phyloP scores from a whole-genome alignment of 441 rosid genomes.

The Erysimum cheiri region DNA sequence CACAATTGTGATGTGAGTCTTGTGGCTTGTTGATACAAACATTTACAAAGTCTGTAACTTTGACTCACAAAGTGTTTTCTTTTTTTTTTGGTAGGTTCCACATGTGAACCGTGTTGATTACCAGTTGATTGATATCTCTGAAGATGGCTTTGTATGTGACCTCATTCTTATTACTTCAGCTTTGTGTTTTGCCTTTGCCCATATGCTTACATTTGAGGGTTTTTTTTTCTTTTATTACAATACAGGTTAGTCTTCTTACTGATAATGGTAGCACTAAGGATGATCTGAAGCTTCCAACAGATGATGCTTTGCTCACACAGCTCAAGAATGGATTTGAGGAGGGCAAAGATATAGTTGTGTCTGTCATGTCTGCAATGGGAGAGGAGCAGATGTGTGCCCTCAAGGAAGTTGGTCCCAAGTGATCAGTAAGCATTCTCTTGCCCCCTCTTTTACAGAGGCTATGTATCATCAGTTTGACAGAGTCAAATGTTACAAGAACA shows the following conservation, averaged over 20 bases:
- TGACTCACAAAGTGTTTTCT: not conserved
- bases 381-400: constrained; percentile 96
- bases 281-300: constrained; percentile 94
- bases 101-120: constrained; percentile 88
- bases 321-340: constrained; percentile 80
- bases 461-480: constrained; percentile 23
- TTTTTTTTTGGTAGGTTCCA: constrained; percentile 63
- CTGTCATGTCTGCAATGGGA: constrained; percentile 94
- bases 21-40: not conserved
- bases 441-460: constrained; percentile 19
- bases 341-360: constrained; percentile 85
- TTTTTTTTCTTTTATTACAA: no score
- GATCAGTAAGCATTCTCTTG: constrained; percentile 1
- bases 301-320: constrained; percentile 76
- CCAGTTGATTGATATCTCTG: constrained; percentile 93
- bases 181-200: not conserved
- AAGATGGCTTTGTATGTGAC: constrained; percentile 84
- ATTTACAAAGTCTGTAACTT: not conserved
- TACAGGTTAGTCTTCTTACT: constrained; percentile 90
- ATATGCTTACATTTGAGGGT: not conserved
- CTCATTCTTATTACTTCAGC: not conserved
- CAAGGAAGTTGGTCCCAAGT: constrained; percentile 88
- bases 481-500: constrained; percentile 1
- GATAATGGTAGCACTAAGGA: constrained; percentile 91
- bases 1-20: constrained; percentile 88